A percentile compares a stretch with the other conserved stretches of the same genome.
These are phyloP conservation scores for Curvularia hawaiiensis DNA, from an alignment of 2,329 filamentous ascomycete genomes.

Conservation along the genomic window DNA sequence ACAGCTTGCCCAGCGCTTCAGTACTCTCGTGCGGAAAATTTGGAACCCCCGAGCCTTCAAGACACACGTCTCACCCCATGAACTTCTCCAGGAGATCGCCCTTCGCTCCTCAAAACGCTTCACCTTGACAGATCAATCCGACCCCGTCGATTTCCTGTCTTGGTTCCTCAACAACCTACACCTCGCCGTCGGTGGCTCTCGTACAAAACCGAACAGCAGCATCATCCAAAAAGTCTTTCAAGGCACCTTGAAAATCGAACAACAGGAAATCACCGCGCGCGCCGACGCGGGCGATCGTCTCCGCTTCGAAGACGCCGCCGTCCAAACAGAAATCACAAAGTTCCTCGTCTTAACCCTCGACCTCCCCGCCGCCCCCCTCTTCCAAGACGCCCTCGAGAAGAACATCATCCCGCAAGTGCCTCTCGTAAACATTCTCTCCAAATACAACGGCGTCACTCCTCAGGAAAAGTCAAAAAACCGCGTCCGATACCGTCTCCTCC, in stretches of 20 bases:
- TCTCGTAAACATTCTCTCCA: slow-evolving; percentile 74
- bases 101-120: slow-evolving; percentile 91
- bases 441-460: slow-evolving; percentile 87
- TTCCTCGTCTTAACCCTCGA: slow-evolving; percentile 95
- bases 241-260: slow-evolving; percentile 88
- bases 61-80: slow-evolving; percentile 94
- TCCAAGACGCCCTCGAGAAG: slow-evolving; percentile 91
- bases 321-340: slow-evolving; percentile 75
- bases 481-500: slow-evolving; percentile 85
- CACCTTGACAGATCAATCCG: slow-evolving; percentile 86
- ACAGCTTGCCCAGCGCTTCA: slow-evolving; percentile 86
- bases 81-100: slow-evolving; percentile 93
- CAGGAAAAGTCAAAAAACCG: slow-evolving; percentile 90
- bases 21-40: slow-evolving; percentile 90
- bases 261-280: slow-evolving; percentile 89
- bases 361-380: slow-evolving; percentile 87
- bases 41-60: slow-evolving; percentile 98
- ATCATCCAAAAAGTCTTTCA: slow-evolving; percentile 95
- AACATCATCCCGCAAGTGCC: slow-evolving; percentile 97
- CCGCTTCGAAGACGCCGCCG: slow-evolving; percentile 90
- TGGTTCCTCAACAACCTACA: slow-evolving; percentile 99
- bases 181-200: slow-evolving; percentile 86
- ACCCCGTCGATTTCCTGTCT: slow-evolving; percentile 93
- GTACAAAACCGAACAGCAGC: slow-evolving; percentile 80
- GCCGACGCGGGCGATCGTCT: slow-evolving; percentile 86